Base-by-base conservation (phyloP, 1,139 yeast species). In the Yamadazyma diddensiae region DNA sequence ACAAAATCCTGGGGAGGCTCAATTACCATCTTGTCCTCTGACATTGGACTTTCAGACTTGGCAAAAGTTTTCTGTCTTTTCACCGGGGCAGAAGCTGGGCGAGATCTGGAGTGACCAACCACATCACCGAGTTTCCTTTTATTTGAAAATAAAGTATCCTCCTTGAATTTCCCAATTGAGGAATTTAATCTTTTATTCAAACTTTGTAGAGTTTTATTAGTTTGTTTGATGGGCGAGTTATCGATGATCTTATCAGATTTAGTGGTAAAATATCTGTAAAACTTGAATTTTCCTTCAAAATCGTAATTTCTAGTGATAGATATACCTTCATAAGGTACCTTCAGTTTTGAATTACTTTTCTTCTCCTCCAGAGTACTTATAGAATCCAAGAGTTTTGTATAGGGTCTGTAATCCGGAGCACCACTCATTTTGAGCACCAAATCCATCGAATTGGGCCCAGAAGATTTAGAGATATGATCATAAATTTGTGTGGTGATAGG, bases 201-300 rank as follows among this genome's bases (percentile, higher is more conserved):
- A 14, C 47, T 15, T 6, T 19, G 21, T n/a, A 33, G 28, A 4
- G 24, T 5, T 24, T 24, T 27, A 15, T 11, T 6, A 12, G 15
- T 8, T 5, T 14, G 14, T 3, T 15, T 20, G n/a, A 29, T 10
- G 9, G 12, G 2, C 5, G 20, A 18, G 12, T 23, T 34, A 16
- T 38, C 42, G 6, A 11, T 23, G 9, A 34, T 26, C 6, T 7
- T 15, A 27, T 11, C 42, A 30, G 29, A 43, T 39, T 21, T 12
- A 8, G 28, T 35, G 15, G 37, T 70, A 41, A 81, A 78, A 44
- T 84, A 79, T 24, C 94, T 65, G 51, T 77, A 85, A 45, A 77
- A 84, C 47, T 84, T 83, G 42, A 71, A 66, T 44, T 87, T 78
- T 0, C 94, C 94, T 39, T 77, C 79, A 43, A 79, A 79, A 47